Percentiles rank a stretch among this genome's conserved stretches.
Conservation (phyloP, 139 green algal genomes). For the Gonium pectorale region DNA sequence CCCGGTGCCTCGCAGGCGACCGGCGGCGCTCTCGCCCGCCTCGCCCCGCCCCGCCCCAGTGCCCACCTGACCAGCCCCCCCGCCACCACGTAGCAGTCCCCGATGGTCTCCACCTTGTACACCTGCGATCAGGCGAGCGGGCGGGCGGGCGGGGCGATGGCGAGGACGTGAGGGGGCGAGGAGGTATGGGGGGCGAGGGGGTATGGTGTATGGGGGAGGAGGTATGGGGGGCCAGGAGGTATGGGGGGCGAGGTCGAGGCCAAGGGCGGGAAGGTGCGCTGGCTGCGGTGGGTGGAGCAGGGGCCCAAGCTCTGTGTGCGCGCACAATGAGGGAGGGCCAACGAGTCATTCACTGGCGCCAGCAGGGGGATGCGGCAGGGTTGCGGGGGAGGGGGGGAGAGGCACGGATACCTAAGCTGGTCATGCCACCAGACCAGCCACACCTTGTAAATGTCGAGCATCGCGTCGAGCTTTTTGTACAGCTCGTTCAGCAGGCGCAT, state of each 20-base stretch:
- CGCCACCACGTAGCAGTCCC: conserved; percentile 61
- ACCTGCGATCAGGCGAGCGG: conserved; percentile 14
- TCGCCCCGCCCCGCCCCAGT: background rate
- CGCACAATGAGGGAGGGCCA: too few relatives aligned
- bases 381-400: background rate
- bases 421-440: too few relatives aligned
- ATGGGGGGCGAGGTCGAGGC: too few relatives aligned
- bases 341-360: background rate
- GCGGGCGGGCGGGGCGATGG: background rate
- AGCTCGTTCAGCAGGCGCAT: conserved; percentile 61
- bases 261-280: too few relatives aligned
- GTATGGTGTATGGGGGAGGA: too few relatives aligned
- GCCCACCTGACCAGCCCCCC: conserved; percentile 46
- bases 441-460: conserved; percentile 43
- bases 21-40: too few relatives aligned
- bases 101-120: conserved; percentile 65
- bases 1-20: too few relatives aligned
- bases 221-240: too few relatives aligned
- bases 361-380: background rate
- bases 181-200: too few relatives aligned
- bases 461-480: conserved; percentile 41
- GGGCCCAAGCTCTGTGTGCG: too few relatives aligned
- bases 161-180: background rate
- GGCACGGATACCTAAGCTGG: too few relatives aligned
- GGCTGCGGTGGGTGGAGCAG: too few relatives aligned